Base-by-base conservation (phyloP, 768 basidiomycete species). In the Rhizopogon vulgaris region DNA sequence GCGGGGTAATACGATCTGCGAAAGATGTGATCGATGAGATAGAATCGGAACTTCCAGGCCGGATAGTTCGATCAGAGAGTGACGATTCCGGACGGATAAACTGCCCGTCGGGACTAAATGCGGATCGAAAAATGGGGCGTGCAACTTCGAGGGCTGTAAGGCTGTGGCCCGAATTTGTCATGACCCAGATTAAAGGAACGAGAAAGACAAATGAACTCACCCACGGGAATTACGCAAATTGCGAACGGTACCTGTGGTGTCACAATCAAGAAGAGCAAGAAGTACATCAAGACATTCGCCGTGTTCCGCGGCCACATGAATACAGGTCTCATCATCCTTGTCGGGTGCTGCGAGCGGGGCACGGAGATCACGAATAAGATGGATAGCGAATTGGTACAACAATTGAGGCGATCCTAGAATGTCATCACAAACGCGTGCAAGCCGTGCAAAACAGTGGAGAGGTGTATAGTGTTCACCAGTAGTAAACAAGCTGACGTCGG, bases 301-400 rank as follows among this genome's bases (percentile, higher is more conserved):
- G 57, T 80, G 79, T 60, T 88, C 86, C 11, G 88, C 88, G 42
- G 87, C 87, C 54, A 88, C 71, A 71, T 90, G 88, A 45, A 90
- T 74, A 71, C 86, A 88, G 3, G 88, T 90, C 61, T 90, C 87
- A 57, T 81, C 80, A 49, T 83, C 67, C 56, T 70, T 77, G 65
- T 90, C 85, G 41, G 74, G 69, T 17, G 87, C 84, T 27, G 79
- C 74, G 38, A 90, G 63, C 0, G 88, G 87, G 6, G 84, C 83
- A 28, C 78, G 80, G 28, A 90, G 79, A 61, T 87, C 83, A 51
- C 73, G 72, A 36, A 90, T 75, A 52, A 90, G 78, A 65, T 90
- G 87, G 56, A 78, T 65, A 63, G 79, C 71, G 64, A 88, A 84
- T 56, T 75, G 71, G 56, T 79, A 79, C 61, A 86, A 58, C 32